Evolutionary conservation across 1,284 basidiomycete genomes (phyloP), one percentile per base, ranked within the genome.

Genomic region (Ganoderma sinense): DNA sequence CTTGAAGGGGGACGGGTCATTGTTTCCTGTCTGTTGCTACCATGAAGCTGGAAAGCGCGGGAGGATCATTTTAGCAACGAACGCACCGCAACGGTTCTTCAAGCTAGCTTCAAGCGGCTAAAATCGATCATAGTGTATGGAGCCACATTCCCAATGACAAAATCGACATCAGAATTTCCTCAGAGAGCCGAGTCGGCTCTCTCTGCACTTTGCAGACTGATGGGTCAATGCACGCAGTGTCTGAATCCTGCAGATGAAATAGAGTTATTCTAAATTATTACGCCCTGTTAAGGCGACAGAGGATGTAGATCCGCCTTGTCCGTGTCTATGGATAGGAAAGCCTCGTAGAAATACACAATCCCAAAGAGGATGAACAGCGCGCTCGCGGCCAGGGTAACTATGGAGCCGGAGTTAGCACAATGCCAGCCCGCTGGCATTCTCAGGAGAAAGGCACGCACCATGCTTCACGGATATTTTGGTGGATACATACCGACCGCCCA

Each of bases 381-480:
- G 1, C 96, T 90, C 18, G 96, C 96, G 18, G 94, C 91, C 59
- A 95, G 86, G 0, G 96, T 97, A 64, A 98, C 96, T 96, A 81
- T 26, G 8, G 26, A 33, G 29, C 20, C 16, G 10, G 7, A 36
- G 36, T 59, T n/a, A 59, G 56, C 26, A 63, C 36, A 56, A 70
- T 65, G 23, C 11, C 61, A 8, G 23, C 11, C 55, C 8, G n/a
- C 11, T 68, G 16, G 48, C 69, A 62, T 61, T 41, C 56, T 7
- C 31, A 41, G 45, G 65, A 41, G 61, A n/a, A n/a, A 7, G 48
- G 39, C 45, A 61, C 94, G 73, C 73, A 97, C 96, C 94, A 78
- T 97, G 94, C 81, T 97, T 97, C 65, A 97, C 94, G 36, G 95
- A 97, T 70, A 99, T 95, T 84, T 96, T 96, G 5, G 94, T 96